Percentiles rank a stretch among this genome's conserved stretches.
Evolutionary conservation across 1,284 basidiomycete genomes (phyloP).

Genomic region (Microbotryum intermedium): DNA sequence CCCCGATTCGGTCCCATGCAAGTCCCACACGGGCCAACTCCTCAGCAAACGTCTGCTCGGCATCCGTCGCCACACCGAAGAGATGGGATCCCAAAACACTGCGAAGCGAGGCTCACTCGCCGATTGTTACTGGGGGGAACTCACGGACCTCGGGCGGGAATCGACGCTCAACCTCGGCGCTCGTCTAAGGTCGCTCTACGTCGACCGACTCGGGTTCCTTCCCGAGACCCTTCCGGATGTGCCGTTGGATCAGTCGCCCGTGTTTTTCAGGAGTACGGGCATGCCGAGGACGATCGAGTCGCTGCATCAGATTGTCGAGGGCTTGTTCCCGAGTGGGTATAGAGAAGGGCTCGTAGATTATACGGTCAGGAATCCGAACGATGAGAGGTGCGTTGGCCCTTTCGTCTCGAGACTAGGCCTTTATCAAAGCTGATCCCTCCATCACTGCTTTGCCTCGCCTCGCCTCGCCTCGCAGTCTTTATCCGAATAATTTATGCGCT

Average conservation of each 20-base stretch:
- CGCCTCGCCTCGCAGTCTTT: slow-evolving; percentile 8
- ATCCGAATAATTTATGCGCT: slow-evolving; percentile 25
- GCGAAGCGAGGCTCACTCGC: not conserved
- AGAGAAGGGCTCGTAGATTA: slow-evolving; percentile 17
- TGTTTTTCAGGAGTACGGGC: slow-evolving; percentile 27
- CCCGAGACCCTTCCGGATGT: slow-evolving; percentile 14
- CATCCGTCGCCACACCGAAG: slow-evolving; percentile 12
- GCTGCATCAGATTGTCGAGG: slow-evolving; percentile 26
- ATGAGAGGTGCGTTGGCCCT: slow-evolving; percentile 11
- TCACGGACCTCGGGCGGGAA: slow-evolving; percentile 32
- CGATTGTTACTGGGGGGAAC: slow-evolving; percentile 30
- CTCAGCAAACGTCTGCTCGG: not conserved
- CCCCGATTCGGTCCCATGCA: not conserved
- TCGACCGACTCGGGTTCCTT: slow-evolving; percentile 26
- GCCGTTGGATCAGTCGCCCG: not conserved
- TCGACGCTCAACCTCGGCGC: slow-evolving; percentile 29
- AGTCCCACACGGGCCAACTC: no score
- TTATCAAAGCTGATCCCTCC: no score
- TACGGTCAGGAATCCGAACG: slow-evolving; percentile 18
- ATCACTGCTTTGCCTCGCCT: no score
- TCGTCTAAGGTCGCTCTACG: slow-evolving; percentile 25
- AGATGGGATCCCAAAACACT: slow-evolving; percentile 1
- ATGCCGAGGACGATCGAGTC: slow-evolving; percentile 31
- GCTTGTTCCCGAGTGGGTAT: slow-evolving; percentile 14
- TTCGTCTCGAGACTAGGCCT: no score